A percentile compares a stretch with the other conserved stretches of the same genome.
These are phyloP conservation scores for Colletotrichum tabaci DNA, from an alignment of 2,329 filamentous ascomycete species.

Conservation along the genomic window DNA sequence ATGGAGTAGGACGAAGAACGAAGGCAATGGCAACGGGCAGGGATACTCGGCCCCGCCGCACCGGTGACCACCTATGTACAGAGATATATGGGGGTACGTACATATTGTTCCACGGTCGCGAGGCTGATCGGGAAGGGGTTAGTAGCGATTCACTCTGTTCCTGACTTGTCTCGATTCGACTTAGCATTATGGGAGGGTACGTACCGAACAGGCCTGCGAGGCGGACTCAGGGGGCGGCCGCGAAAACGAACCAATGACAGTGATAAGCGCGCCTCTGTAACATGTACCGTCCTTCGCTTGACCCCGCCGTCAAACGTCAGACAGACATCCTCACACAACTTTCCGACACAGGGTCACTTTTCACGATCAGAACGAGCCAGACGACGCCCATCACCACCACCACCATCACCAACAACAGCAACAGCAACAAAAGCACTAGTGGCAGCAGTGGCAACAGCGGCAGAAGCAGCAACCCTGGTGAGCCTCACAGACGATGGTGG, in stretches of 20 bases:
- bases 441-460: background rate
- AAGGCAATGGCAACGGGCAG: slow-evolving; percentile 7
- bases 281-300: slow-evolving; percentile 56
- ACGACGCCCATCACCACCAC: slow-evolving; percentile 1
- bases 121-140: slow-evolving; percentile 22
- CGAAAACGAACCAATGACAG: slow-evolving; percentile 48
- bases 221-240: slow-evolving; percentile 33
- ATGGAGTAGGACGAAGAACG: slow-evolving; percentile 13
- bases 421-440: background rate
- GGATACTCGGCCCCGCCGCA: slow-evolving; percentile 37
- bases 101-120: background rate
- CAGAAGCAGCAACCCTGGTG: background rate
- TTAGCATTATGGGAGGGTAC: background rate
- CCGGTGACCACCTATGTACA: slow-evolving; percentile 9
- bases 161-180: slow-evolving; percentile 21
- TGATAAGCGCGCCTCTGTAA: slow-evolving; percentile 56
- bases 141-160: slow-evolving; percentile 19
- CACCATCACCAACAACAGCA: background rate
- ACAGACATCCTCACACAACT: slow-evolving; percentile 42
- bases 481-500: background rate
- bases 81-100: slow-evolving; percentile 14
- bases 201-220: slow-evolving; percentile 4
- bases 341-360: slow-evolving; percentile 37
- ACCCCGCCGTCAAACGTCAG: slow-evolving; percentile 58
- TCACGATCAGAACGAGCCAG: slow-evolving; percentile 14